phyloP scores from a whole-genome alignment of 331 rosid genomes.

The Quercus lobata region DNA sequence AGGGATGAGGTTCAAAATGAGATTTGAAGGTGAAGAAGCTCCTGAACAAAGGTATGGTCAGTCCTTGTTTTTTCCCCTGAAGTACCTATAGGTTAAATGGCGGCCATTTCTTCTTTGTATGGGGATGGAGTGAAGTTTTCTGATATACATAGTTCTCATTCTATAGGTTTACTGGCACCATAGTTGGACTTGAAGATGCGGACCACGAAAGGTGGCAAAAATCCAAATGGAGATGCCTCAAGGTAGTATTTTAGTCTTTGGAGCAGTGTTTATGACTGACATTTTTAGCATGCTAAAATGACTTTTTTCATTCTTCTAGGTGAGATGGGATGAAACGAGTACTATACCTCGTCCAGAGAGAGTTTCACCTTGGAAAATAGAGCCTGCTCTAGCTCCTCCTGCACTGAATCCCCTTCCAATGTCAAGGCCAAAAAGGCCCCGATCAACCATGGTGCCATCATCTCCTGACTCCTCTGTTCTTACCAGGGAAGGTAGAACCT shows the following conservation, averaged over 20 bases:
- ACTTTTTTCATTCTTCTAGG: slow-evolving; percentile 41
- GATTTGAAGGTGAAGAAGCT: slow-evolving; percentile 98
- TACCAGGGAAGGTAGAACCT: slow-evolving; percentile 66
- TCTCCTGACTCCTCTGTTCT: slow-evolving; percentile 87
- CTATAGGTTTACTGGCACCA: slow-evolving; percentile 83
- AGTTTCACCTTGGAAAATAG: slow-evolving; percentile 98
- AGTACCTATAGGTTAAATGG: not conserved
- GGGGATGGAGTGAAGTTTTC: not conserved
- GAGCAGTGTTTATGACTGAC: not conserved
- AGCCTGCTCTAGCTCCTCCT: slow-evolving; percentile 93
- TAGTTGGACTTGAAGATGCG: slow-evolving; percentile 85
- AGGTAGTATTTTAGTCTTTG: slow-evolving; percentile 45
- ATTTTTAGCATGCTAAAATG: not conserved
- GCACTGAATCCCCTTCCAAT: slow-evolving; percentile 76
- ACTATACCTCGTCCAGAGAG: slow-evolving; percentile 88
- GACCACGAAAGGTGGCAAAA: slow-evolving; percentile 70
- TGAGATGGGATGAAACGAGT: slow-evolving; percentile 98
- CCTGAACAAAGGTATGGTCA: slow-evolving; percentile 83
- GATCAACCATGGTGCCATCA: slow-evolving; percentile 56
- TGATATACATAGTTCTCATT: not conserved
- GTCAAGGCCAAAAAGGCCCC: slow-evolving; percentile 83
- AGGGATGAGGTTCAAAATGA: slow-evolving; percentile 96
- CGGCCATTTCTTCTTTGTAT: not conserved
- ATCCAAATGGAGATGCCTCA: slow-evolving; percentile 95
- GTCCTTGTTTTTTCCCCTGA: not conserved